Evolutionary conservation across 2,329 filamentous ascomycete species (phyloP), one percentile per base, ranked within the genome.

Genomic region (Cryphonectria parasitica): DNA sequence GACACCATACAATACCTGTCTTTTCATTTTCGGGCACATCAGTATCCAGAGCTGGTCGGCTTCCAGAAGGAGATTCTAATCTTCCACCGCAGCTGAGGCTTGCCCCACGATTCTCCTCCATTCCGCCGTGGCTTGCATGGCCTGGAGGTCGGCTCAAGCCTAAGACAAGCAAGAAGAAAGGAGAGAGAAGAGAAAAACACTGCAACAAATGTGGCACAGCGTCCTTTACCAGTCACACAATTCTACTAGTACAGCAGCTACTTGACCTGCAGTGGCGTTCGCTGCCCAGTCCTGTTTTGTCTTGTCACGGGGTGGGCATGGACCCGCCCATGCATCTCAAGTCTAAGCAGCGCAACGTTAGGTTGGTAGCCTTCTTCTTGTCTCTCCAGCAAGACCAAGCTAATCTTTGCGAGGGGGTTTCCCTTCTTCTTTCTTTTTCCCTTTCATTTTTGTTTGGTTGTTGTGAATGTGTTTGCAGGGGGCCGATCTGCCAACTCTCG

Each of bases 51-150:
- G n/a, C 68, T 22, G 39, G 45, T 45, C 52, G 41, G 60, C 62
- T 71, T 71, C 70, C 70, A 71, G 70, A 71, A 71, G 63, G 63
- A 69, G 45, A 64, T 60, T 45, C 34, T 19, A 60, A 64, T 66
- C 69, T 71, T 71, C 69, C 66, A 63, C 64, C 49, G 52, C 69
- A 71, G 67, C 63, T 65, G 56, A 41, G 39, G 52, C 52, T 36
- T 41, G 39, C 39, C n/a, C 49, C 49, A 28, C 34, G 61, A 49
- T 49, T 41, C 39, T 64, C 58, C 49, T 68, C 65, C 69, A 15
- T 49, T 17, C 28, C 52, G 65, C 49, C 60, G 61, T 41, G 60
- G 25, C 54, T 58, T 31, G 25, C 54, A 58, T 31, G 54, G 15
- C 28, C 54, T 58, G 54, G 13, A 11, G 34, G 34, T 15, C 52